These are phyloP conservation scores for Sarocladium kiliense DNA, from an alignment of 2,329 filamentous ascomycete species.

Conservation along the genomic window DNA sequence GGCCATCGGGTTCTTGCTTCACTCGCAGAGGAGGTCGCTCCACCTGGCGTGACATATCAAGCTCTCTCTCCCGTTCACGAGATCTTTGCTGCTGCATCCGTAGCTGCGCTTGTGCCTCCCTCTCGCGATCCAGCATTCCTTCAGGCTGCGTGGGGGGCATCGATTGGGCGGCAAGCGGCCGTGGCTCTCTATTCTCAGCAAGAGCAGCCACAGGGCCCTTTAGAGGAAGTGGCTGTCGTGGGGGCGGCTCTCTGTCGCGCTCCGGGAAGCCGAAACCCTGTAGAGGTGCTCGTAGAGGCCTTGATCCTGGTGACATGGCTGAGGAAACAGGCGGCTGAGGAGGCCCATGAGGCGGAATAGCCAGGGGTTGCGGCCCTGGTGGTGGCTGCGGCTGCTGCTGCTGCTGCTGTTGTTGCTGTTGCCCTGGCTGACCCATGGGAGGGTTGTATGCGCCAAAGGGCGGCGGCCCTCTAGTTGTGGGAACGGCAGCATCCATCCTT, in stretches of 20 bases:
- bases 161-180: slow-evolving; percentile 26
- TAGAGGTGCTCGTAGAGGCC: slow-evolving; percentile 37
- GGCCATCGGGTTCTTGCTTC: slow-evolving; percentile 16
- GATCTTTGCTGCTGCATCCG: slow-evolving; percentile 17
- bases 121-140: slow-evolving; percentile 25
- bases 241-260: slow-evolving; percentile 32
- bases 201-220: slow-evolving; percentile 25
- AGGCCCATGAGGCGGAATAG: slow-evolving; percentile 13
- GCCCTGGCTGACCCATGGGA: slow-evolving; percentile 4
- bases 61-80: slow-evolving; percentile 16
- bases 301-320: slow-evolving; percentile 22
- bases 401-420: slow-evolving; percentile 6
- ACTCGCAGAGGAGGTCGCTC: slow-evolving; percentile 22
- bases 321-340: slow-evolving; percentile 12
- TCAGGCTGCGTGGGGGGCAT: slow-evolving; percentile 27
- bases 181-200: slow-evolving; percentile 28
- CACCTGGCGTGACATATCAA: slow-evolving; percentile 18
- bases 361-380: slow-evolving; percentile 18
- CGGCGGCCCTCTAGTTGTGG: slow-evolving; percentile 31
- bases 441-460: slow-evolving; percentile 38
- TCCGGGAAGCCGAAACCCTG: slow-evolving; percentile 41
- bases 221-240: slow-evolving; percentile 34
- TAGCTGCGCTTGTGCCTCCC: slow-evolving; percentile 23
- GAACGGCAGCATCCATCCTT: slow-evolving; percentile 38
- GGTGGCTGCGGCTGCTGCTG: slow-evolving; percentile 6